Evolutionary conservation across 768 basidiomycete genomes (phyloP).

Genomic region (Rubroboletus satanas): DNA sequence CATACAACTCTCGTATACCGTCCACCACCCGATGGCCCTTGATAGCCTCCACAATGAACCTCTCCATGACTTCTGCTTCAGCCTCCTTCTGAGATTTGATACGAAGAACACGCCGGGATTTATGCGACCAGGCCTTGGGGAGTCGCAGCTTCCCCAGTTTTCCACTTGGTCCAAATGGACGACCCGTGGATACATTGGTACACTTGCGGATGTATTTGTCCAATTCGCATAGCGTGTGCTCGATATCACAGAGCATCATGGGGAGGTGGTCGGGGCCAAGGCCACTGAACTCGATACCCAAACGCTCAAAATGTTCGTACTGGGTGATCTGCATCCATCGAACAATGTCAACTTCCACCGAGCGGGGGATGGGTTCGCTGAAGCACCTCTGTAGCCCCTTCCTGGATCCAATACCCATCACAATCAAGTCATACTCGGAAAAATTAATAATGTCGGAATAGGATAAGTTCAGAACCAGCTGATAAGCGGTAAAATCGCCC

Average conservation of each 20-base stretch:
- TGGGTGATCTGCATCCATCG: constrained; percentile 63
- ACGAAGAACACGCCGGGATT: constrained; percentile 39
- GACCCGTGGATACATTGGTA: constrained; percentile 29
- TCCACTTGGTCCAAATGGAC: constrained; percentile 34
- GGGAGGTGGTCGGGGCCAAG: constrained; percentile 47
- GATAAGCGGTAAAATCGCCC: constrained; percentile 72
- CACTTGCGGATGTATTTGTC: constrained; percentile 66
- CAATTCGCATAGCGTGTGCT: constrained; percentile 76
- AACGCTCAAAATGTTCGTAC: constrained; percentile 53
- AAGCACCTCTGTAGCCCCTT: constrained; percentile 72
- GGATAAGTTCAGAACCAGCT: constrained; percentile 57
- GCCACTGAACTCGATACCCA: constrained; percentile 50
- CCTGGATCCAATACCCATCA: constrained; percentile 62
- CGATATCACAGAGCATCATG: constrained; percentile 67
- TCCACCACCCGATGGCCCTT: constrained; percentile 34
- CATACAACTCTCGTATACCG: constrained; percentile 41
- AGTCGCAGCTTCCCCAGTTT: constrained; percentile 30
- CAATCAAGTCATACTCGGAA: constrained; percentile 64
- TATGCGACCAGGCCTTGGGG: constrained; percentile 55
- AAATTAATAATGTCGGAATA: constrained; percentile 59
- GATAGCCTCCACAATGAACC: constrained; percentile 41
- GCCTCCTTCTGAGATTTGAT: constrained; percentile 37
- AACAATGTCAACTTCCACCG: constrained; percentile 56
- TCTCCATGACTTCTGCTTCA: constrained; percentile 36
- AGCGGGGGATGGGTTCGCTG: constrained; percentile 37